These are phyloP conservation scores for Mallotus nudiflorus DNA, from an alignment of 345 rosid genomes.

Conservation along the genomic window DNA sequence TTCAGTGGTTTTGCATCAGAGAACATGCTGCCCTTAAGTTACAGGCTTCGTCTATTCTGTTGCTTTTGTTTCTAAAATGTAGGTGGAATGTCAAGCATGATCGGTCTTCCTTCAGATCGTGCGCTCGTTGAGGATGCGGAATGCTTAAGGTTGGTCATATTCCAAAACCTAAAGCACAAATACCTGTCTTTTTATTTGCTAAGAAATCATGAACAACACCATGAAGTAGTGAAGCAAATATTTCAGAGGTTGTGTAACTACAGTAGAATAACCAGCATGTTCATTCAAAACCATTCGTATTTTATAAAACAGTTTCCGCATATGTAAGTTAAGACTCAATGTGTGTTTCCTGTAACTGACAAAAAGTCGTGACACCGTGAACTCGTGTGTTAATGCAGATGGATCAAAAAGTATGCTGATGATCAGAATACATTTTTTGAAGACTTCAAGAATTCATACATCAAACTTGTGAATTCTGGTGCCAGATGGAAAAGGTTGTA, in stretches of 20 bases:
- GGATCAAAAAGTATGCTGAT: slow-evolving; percentile 69
- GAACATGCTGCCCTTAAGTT: not conserved
- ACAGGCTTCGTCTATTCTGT: slow-evolving; percentile 5
- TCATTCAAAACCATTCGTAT: not conserved
- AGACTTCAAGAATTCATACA: slow-evolving; percentile 75
- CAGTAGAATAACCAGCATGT: no score
- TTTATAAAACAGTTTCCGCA: not conserved
- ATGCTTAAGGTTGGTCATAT: slow-evolving; percentile 66
- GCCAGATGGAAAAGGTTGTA: slow-evolving; percentile 65
- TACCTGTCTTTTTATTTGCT: no score
- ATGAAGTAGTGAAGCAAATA: no score
- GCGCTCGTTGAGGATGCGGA: slow-evolving; percentile 76
- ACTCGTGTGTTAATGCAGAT: slow-evolving; percentile 40
- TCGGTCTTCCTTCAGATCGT: slow-evolving; percentile 92
- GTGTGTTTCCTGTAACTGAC: not conserved
- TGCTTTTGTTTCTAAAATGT: slow-evolving; percentile 19
- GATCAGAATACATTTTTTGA: slow-evolving; percentile 66
- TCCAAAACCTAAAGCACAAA: not conserved
- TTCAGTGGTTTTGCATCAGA: not conserved
- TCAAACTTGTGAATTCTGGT: slow-evolving; percentile 76
- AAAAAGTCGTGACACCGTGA: not conserved
- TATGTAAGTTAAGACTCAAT: not conserved
- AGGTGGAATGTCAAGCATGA: slow-evolving; percentile 79
- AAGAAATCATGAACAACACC: not conserved
- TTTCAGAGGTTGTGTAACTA: no score